These are phyloP conservation scores for Teunomyces aglyptinius DNA, from an alignment of 805 yeast species.

Conservation along the genomic window DNA sequence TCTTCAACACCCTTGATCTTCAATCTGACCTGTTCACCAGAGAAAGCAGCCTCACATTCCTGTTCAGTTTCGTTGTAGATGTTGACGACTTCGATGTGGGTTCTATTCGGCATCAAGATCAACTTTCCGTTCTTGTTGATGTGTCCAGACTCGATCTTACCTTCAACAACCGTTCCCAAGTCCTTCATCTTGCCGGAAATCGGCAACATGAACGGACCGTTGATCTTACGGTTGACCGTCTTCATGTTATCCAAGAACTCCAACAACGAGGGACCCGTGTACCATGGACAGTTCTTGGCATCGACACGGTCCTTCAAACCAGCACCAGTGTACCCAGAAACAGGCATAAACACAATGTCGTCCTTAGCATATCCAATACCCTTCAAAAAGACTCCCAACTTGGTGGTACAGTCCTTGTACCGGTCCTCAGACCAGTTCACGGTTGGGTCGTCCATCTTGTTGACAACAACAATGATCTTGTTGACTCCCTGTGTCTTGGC, in stretches of 20 bases:
- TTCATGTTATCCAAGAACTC: slow-evolving; percentile 86
- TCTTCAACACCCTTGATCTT: slow-evolving; percentile 95
- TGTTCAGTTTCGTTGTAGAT: slow-evolving; percentile 94
- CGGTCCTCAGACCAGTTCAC: slow-evolving; percentile 95
- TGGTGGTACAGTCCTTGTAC: slow-evolving; percentile 90
- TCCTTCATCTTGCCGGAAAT: slow-evolving; percentile 93
- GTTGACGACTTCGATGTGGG: slow-evolving; percentile 76
- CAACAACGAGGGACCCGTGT: slow-evolving; percentile 85
- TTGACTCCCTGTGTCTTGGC: slow-evolving; percentile 99
- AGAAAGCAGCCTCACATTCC: slow-evolving; percentile 83
- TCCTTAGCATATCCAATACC: slow-evolving; percentile 88
- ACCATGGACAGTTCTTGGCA: slow-evolving; percentile 82
- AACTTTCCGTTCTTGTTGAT: slow-evolving; percentile 74
- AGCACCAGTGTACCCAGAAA: slow-evolving; percentile 96
- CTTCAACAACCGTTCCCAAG: slow-evolving; percentile 96
- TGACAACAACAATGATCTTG: slow-evolving; percentile 87
- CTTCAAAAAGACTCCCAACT: slow-evolving; percentile 72
- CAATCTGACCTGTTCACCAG: slow-evolving; percentile 97
- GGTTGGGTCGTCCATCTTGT: slow-evolving; percentile 99
- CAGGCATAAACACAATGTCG: slow-evolving; percentile 92
- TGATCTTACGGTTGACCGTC: slow-evolving; percentile 78
- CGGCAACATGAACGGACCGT: slow-evolving; percentile 97
- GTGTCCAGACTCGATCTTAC: slow-evolving; percentile 96
- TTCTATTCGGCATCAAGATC: slow-evolving; percentile 89
- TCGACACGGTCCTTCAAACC: slow-evolving; percentile 87